Evolutionary conservation across 345 rosid species (phyloP), one percentile per base, ranked within the genome.

Genomic region (Erodium maritimum): DNA sequence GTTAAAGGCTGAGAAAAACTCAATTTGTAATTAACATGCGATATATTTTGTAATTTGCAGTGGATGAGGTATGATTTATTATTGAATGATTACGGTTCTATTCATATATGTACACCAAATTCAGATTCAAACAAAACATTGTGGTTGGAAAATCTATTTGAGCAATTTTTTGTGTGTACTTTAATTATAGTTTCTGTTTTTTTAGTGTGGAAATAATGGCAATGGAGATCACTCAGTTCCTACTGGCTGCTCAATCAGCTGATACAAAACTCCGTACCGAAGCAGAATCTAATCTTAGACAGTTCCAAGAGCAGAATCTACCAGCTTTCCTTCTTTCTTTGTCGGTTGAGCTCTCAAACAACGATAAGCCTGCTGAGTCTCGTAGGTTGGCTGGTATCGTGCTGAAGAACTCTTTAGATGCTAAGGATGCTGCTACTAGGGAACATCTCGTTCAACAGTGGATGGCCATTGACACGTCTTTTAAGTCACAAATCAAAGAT

Each of bases 351-450:
- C 94, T 93, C 57, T 79, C 89, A 21, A 84, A 83, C 72, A 76
- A 81, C 55, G 88, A 77, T 13, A 86, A 93, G 63, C 91, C 99
- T 12, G 65, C 74, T 48, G 95, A 86, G 64, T 82, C 91, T 25
- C 95, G 99, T 50, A 70, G 85, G 51, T 68, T 93, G 64, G 99
- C 95, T 66, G 96, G 96, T 85, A 83, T 89, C 54, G 61, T 93
- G 58, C 95, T 93, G 25, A 89, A 93, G 78, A 93, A 93, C 60
- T 85, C 96, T 21, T 76, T 87, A 21, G 99, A 89, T 70, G 95
- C 99, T 0, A 89, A 89, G 62, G 96, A 89, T 64, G 75, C 82
- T 29, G 50, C 54, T 1, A 82, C 68, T 60, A 93, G 87, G 73
- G 87, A 77, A 60, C 70, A 68, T 57, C 95, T 87, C 48, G 86